Conservation (phyloP, 768 basidiomycete genomes). For the Lactarius hatsudake region DNA sequence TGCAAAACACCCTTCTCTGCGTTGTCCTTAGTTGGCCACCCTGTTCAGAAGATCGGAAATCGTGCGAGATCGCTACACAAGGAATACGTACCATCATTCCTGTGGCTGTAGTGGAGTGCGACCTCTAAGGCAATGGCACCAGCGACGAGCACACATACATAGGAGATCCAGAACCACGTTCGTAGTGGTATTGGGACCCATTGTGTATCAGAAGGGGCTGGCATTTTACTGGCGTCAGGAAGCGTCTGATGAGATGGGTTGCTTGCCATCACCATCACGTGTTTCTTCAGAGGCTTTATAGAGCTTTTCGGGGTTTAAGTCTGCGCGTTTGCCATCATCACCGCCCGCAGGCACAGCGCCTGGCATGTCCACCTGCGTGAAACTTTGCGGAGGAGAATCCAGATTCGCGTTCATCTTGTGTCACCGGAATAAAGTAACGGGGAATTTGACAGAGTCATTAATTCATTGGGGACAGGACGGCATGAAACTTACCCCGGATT, state of each 20-base stretch:
- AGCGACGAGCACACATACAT: constrained; percentile 39
- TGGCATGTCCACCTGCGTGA: background rate
- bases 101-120: constrained; percentile 45
- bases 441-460: background rate
- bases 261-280: background rate
- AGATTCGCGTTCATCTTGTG: background rate
- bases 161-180: constrained; percentile 46
- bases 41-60: constrained; percentile 31
- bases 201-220: background rate
- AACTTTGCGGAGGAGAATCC: background rate
- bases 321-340: background rate
- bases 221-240: background rate
- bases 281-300: background rate
- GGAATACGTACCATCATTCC: constrained; percentile 39
- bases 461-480: background rate
- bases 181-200: constrained; percentile 49
- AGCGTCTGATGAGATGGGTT: background rate
- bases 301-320: background rate
- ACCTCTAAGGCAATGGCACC: constrained; percentile 47
- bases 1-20: constrained; percentile 42
- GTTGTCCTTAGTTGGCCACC: constrained; percentile 43
- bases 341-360: background rate
- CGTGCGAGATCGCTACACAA: background rate
- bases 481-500: background rate
- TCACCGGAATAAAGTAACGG: background rate